Percentiles rank a stretch among this genome's conserved stretches.
Evolutionary conservation across 148 eudicot genomes (phyloP).

Genomic region (Silene uniflora): DNA sequence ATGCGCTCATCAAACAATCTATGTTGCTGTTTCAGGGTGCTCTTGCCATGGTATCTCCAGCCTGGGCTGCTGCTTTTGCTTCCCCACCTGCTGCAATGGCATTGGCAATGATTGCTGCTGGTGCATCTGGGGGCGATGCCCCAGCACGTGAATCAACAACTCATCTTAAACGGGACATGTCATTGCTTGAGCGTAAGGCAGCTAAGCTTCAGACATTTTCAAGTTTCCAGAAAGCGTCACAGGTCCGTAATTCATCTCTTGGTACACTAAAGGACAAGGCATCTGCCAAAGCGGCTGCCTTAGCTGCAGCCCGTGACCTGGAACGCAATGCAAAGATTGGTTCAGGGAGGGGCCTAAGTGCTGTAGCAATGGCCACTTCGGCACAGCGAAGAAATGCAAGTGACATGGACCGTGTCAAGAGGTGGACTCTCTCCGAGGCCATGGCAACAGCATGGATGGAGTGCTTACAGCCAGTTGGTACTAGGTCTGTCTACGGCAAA

Average conservation of each 20-base stretch:
- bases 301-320: slow-evolving; percentile 99
- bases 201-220: slow-evolving; percentile 82
- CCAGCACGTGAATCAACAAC: slow-evolving; percentile 59
- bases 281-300: slow-evolving; percentile 95
- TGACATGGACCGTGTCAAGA: slow-evolving; percentile 79
- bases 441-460: slow-evolving; percentile 99
- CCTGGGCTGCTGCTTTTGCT: slow-evolving; percentile 99
- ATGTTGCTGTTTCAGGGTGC: slow-evolving; percentile 62
- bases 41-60: slow-evolving; percentile 88
- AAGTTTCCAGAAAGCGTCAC: slow-evolving; percentile 79
- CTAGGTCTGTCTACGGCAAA: slow-evolving; percentile 84
- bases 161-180: slow-evolving; percentile 74
- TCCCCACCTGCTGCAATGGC: slow-evolving; percentile 99
- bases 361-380: slow-evolving; percentile 99
- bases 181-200: slow-evolving; percentile 79
- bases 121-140: slow-evolving; percentile 94
- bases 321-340: slow-evolving; percentile 97
- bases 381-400: slow-evolving; percentile 76
- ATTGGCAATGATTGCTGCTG: slow-evolving; percentile 98
- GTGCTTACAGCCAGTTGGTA: slow-evolving; percentile 89
- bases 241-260: slow-evolving; percentile 47
- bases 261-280: slow-evolving; percentile 81
- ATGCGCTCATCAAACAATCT: slow-evolving; percentile 16
- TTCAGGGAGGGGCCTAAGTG: slow-evolving; percentile 98
- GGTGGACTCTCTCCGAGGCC: slow-evolving; percentile 96